phyloP scores from a whole-genome alignment of 225 moss, liverwort and hornwort genomes.

The Neckera pumila region DNA sequence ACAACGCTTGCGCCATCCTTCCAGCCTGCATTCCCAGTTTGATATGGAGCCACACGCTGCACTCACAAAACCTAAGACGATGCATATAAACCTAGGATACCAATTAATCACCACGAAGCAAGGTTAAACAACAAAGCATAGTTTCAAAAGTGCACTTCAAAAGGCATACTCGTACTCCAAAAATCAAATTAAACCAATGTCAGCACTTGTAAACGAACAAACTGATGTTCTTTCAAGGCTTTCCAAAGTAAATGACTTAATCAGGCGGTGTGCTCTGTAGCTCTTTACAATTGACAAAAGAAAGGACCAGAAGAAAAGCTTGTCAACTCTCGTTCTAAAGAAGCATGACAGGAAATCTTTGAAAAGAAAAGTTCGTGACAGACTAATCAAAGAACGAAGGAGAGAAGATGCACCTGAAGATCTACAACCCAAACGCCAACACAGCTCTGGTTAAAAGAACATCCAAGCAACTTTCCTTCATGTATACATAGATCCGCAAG shows the following conservation, averaged over 20 bases:
- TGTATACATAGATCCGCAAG: conserved; percentile 85
- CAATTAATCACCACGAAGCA: background rate
- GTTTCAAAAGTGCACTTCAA: background rate
- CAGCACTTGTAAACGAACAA: background rate
- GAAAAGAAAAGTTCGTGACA: background rate
- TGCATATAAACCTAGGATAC: background rate
- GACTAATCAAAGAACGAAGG: background rate
- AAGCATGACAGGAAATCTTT: background rate
- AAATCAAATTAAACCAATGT: background rate
- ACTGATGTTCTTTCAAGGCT: background rate
- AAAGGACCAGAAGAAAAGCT: background rate
- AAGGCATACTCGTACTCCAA: background rate
- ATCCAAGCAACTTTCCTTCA: conserved; percentile 89
- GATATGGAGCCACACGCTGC: conserved; percentile 81
- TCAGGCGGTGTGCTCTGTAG: background rate
- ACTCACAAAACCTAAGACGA: background rate
- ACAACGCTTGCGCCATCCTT: conserved; percentile 11
- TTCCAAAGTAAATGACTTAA: background rate
- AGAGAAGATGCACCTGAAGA: conserved; percentile 40
- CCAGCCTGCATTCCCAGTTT: conserved; percentile 49
- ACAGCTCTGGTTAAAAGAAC: conserved; percentile 86
- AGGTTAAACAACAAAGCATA: background rate
- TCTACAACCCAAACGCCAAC: conserved; percentile 99
- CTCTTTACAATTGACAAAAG: background rate
- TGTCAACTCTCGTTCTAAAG: background rate